A percentile compares a stretch with the other conserved stretches of the same genome.
phyloP scores from a whole-genome alignment of 495 filamentous ascomycete species.

The Hypoxylon crocopeplum region DNA sequence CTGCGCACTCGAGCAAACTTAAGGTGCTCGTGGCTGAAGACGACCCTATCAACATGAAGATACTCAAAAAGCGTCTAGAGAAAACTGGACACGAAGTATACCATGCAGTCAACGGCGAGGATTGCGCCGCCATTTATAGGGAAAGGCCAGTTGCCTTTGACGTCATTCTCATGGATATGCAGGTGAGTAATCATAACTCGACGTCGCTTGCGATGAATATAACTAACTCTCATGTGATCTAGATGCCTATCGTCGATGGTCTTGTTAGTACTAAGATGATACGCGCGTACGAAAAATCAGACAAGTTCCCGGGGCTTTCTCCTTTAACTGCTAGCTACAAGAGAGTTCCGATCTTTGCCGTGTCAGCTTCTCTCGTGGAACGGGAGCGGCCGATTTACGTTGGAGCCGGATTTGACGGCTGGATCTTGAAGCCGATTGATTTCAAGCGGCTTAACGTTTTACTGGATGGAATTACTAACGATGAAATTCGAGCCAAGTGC shows the following conservation, averaged over 20 bases:
- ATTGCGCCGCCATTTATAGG: conserved; percentile 74
- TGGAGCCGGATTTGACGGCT: conserved; percentile 87
- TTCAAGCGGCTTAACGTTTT: conserved; percentile 71
- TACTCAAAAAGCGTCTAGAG: conserved; percentile 82
- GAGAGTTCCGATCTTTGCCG: conserved; percentile 84
- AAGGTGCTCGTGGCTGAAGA: conserved; percentile 87
- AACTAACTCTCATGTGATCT: too few species aligned
- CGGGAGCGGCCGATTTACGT: conserved; percentile 72
- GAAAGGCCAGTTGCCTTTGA: conserved; percentile 70
- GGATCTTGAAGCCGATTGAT: conserved; percentile 81
- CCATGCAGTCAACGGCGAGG: conserved; percentile 84
- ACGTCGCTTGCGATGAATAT: neutral
- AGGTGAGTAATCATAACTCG: conserved; percentile 59
- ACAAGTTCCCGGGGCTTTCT: conserved; percentile 51
- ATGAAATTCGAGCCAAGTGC: conserved; percentile 51
- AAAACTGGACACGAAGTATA: conserved; percentile 77
- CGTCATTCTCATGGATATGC: conserved; percentile 96
- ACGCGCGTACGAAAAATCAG: conserved; percentile 68
- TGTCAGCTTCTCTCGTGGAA: conserved; percentile 86
- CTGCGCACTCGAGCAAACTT: conserved; percentile 49
- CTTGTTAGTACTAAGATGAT: conserved; percentile 84
- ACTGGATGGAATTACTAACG: conserved; percentile 63
- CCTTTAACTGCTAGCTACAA: conserved; percentile 54
- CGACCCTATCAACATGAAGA: conserved; percentile 90
- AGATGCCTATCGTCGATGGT: conserved; percentile 70